Evolutionary conservation across 257 asterid genomes (phyloP).

Genomic region (Echium plantagineum): DNA sequence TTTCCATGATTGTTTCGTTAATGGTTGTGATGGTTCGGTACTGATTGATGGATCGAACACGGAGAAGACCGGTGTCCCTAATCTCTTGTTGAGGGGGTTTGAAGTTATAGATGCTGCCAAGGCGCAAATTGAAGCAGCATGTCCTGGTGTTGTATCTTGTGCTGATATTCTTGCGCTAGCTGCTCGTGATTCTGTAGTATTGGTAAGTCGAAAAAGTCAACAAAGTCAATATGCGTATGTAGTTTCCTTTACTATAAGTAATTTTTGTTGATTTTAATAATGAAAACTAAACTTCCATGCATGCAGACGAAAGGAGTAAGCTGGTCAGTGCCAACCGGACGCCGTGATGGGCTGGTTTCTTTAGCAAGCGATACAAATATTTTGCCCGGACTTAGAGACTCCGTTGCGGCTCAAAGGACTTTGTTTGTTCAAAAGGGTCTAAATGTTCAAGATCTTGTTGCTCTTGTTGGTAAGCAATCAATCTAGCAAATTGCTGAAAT

Average conservation of each 20-base stretch:
- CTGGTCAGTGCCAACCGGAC: constrained; percentile 79
- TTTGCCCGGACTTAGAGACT: constrained; percentile 47
- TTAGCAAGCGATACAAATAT: constrained; percentile 41
- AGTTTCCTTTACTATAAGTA: too few relatives aligned
- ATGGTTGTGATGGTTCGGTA: constrained; percentile 76
- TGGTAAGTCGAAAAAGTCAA: constrained; percentile 18
- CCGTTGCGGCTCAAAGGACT: constrained; percentile 43
- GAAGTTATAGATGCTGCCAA: constrained; percentile 72
- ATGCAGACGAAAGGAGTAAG: constrained; percentile 49
- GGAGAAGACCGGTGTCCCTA: constrained; percentile 41
- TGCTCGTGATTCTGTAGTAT: constrained; percentile 65
- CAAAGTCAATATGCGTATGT: not conserved
- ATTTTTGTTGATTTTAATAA: too few relatives aligned
- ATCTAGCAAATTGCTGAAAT: too few relatives aligned
- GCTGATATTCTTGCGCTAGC: constrained; percentile 88
- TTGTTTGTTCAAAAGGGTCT: constrained; percentile 53
- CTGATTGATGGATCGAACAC: constrained; percentile 45
- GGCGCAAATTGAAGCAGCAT: constrained; percentile 42
- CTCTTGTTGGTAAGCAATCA: constrained; percentile 65
- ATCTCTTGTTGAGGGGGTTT: constrained; percentile 44
- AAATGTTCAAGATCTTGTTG: constrained; percentile 69
- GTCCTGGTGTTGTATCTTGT: constrained; percentile 76
- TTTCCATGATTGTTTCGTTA: constrained; percentile 86
- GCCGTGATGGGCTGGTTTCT: constrained; percentile 70
- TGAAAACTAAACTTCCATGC: not conserved